phyloP scores from a whole-genome alignment of 306 rosid genomes.

The Hylodesmum podocarpum region DNA sequence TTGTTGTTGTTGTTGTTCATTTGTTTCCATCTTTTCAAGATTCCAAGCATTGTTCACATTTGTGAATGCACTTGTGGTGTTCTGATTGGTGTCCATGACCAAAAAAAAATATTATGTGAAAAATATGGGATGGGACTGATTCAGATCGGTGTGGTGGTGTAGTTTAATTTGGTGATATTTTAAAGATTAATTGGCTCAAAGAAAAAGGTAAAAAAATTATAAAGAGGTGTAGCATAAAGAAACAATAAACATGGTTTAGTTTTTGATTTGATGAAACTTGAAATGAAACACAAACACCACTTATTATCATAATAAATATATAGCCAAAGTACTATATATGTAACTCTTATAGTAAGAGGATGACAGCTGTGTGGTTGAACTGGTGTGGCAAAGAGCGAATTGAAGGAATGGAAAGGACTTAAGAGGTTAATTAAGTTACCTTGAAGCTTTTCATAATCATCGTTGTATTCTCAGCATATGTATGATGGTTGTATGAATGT shows the following conservation, averaged over 20 bases:
- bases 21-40: slow-evolving; percentile 35
- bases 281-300: slow-evolving; percentile 20
- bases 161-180: not conserved
- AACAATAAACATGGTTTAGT: not conserved
- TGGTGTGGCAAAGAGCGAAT: not conserved
- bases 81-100: slow-evolving; percentile 50
- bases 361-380: slow-evolving; percentile 19
- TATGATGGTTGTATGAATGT: slow-evolving; percentile 28
- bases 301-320: slow-evolving; percentile 18
- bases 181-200: not conserved
- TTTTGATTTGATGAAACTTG: not conserved
- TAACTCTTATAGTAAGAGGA: not conserved
- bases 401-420: not conserved
- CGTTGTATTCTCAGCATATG: not conserved
- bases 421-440: not conserved
- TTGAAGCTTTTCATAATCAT: not conserved
- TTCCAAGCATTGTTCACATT: slow-evolving; percentile 46
- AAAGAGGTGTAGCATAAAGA: not conserved
- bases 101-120: not conserved
- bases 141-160: not conserved
- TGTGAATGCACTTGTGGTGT: slow-evolving; percentile 31
- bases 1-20: slow-evolving; percentile 16
- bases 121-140: not conserved
- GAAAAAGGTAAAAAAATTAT: not conserved
- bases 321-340: not conserved